Evolutionary conservation across 345 rosid species (phyloP).

Genomic region (Camelina hispida): DNA sequence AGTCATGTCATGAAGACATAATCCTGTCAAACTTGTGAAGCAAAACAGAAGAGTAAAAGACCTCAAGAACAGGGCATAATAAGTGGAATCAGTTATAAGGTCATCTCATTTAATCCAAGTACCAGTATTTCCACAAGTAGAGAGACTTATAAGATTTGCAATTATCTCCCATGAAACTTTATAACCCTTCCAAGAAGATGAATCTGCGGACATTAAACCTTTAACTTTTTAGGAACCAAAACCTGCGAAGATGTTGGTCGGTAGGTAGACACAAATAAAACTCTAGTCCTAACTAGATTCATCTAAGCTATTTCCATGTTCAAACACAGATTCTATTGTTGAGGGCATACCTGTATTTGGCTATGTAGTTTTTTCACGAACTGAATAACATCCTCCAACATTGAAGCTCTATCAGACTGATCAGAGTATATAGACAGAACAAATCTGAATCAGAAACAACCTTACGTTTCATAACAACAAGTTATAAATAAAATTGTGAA

Average conservation of each 20-base stretch:
- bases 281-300: not conserved
- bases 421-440: not conserved
- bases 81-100: not conserved
- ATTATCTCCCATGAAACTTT: slow-evolving; percentile 13
- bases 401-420: slow-evolving; percentile 42
- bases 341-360: slow-evolving; percentile 34
- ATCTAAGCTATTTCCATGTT: not conserved
- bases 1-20: not conserved
- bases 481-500: not conserved
- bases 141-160: slow-evolving; percentile 21
- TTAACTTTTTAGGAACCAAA: not conserved
- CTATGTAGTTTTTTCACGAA: slow-evolving; percentile 22
- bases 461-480: not conserved
- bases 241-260: not conserved
- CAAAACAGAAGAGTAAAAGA: not conserved
- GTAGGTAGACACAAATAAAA: not conserved
- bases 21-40: not conserved
- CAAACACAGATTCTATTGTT: not conserved
- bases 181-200: slow-evolving; percentile 19
- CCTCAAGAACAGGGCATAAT: not conserved
- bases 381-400: slow-evolving; percentile 40
- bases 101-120: slow-evolving; percentile 1
- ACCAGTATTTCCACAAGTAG: not conserved
- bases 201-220: slow-evolving; percentile 18
- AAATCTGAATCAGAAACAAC: not conserved